Evolutionary conservation across 805 yeast species (phyloP).

Genomic region (Danielozyma ontarioensis): DNA sequence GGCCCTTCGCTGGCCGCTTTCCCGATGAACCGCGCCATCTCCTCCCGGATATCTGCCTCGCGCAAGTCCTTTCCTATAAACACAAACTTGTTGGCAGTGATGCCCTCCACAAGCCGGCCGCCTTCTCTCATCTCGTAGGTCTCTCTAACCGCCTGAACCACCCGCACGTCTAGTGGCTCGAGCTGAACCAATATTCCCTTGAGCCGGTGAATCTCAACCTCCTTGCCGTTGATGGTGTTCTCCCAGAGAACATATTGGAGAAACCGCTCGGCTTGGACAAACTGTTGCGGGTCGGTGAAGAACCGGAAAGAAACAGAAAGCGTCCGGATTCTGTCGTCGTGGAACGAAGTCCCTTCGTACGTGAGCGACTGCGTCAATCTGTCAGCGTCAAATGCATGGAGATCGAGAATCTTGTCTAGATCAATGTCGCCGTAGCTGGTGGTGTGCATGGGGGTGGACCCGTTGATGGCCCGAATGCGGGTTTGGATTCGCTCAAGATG

Average conservation of each 20-base stretch:
- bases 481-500: slow-evolving; percentile 24
- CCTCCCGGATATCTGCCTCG: slow-evolving; percentile 26
- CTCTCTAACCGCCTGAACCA: slow-evolving; percentile 89
- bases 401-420: slow-evolving; percentile 61
- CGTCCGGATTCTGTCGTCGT: slow-evolving; percentile 36
- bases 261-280: slow-evolving; percentile 50
- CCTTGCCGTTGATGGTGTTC: slow-evolving; percentile 32
- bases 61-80: slow-evolving; percentile 67
- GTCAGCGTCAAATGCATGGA: slow-evolving; percentile 65
- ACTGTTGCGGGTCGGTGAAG: slow-evolving; percentile 30
- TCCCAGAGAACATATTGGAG: slow-evolving; percentile 80
- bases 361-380: slow-evolving; percentile 13
- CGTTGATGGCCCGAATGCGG: slow-evolving; percentile 54
- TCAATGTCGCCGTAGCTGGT: slow-evolving; percentile 74
- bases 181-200: slow-evolving; percentile 63
- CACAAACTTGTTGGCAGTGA: slow-evolving; percentile 53
- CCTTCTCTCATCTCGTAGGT: slow-evolving; percentile 74
- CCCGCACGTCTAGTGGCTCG: slow-evolving; percentile 36
- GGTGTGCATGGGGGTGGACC: slow-evolving; percentile 58
- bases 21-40: too few relatives aligned
- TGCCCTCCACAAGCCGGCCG: slow-evolving; percentile 30
- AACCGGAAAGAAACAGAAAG: slow-evolving; percentile 40
- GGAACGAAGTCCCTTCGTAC: slow-evolving; percentile 17
- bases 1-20: too few relatives aligned
- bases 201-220: slow-evolving; percentile 70